Conservation (phyloP, 768 basidiomycete species). For the Termitomyces heimii region DNA sequence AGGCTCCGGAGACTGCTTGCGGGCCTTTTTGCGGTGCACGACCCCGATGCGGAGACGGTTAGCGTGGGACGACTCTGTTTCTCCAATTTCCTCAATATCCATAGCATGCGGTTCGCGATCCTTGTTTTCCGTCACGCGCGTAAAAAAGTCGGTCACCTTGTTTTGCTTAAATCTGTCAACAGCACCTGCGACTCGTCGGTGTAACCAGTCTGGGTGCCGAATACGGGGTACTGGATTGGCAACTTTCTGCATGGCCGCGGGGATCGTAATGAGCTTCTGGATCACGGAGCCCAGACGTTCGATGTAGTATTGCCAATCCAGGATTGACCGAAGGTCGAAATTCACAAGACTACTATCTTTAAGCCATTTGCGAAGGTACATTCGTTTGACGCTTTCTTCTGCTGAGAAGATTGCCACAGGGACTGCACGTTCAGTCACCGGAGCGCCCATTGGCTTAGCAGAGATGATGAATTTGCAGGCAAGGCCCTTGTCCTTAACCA, state of each 20-base stretch:
- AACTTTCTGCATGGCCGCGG: constrained; percentile 97
- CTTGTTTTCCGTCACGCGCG: constrained; percentile 26
- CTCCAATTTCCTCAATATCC: constrained; percentile 63
- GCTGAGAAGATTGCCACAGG: constrained; percentile 98
- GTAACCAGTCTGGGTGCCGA: constrained; percentile 96
- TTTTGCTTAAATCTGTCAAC: constrained; percentile 98
- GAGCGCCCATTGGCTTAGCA: constrained; percentile 84
- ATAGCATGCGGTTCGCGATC: constrained; percentile 25
- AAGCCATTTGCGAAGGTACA: constrained; percentile 93
- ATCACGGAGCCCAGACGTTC: constrained; percentile 97
- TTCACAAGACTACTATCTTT: constrained; percentile 84
- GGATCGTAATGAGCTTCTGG: constrained; percentile 98
- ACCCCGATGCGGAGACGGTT: constrained; percentile 43
- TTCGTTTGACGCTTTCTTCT: constrained; percentile 84
- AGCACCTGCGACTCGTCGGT: constrained; percentile 80
- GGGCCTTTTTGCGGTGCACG: constrained; percentile 43
- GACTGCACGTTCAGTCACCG: constrained; percentile 94
- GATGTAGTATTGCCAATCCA: constrained; percentile 99
- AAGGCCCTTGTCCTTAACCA: constrained; percentile 99
- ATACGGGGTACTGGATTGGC: constrained; percentile 94
- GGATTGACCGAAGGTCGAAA: constrained; percentile 89
- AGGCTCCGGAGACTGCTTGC: constrained; percentile 36
- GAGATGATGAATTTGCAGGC: constrained; percentile 99
- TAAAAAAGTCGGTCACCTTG: constrained; percentile 95
- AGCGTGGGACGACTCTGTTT: constrained; percentile 10